Conservation (phyloP, 805 yeast species). For the Hanseniaspora lachancei region DNA sequence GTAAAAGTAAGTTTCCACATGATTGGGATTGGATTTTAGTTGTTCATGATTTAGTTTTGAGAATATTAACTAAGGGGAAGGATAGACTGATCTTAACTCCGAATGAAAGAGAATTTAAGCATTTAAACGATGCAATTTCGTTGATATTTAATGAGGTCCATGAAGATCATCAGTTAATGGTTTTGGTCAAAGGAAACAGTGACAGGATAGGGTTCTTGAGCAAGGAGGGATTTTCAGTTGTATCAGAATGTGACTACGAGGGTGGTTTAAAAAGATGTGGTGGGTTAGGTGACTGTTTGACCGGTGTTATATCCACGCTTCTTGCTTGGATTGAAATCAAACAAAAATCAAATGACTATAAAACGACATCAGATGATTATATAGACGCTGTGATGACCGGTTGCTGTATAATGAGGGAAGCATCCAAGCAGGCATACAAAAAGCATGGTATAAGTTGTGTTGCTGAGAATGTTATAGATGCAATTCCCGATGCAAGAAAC, state of each 20-base stretch:
- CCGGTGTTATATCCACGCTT: slow-evolving; percentile 36
- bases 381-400: slow-evolving; percentile 2
- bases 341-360: not conserved
- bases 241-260: slow-evolving; percentile 32
- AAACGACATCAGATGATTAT: not conserved
- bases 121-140: slow-evolving; percentile 23
- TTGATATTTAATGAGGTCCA: not conserved
- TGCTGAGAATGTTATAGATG: slow-evolving; percentile 1
- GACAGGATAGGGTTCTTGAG: slow-evolving; percentile 34
- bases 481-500: not conserved
- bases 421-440: not conserved
- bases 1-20: not conserved
- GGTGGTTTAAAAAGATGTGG: slow-evolving; percentile 81
- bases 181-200: slow-evolving; percentile 51
- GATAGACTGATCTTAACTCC: slow-evolving; percentile 69
- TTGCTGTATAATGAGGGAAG: slow-evolving; percentile 8
- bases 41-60: slow-evolving; percentile 18
- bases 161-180: not conserved
- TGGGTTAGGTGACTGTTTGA: slow-evolving; percentile 90
- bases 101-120: slow-evolving; percentile 67
- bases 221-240: slow-evolving; percentile 36
- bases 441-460: slow-evolving; percentile 4
- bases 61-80: slow-evolving; percentile 39
- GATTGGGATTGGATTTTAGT: slow-evolving; percentile 1
- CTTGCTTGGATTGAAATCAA: slow-evolving; percentile 6